Percentiles rank a stretch among this genome's conserved stretches.
Evolutionary conservation across 2,329 filamentous ascomycete species (phyloP).

Genomic region (Cercospora beticola): DNA sequence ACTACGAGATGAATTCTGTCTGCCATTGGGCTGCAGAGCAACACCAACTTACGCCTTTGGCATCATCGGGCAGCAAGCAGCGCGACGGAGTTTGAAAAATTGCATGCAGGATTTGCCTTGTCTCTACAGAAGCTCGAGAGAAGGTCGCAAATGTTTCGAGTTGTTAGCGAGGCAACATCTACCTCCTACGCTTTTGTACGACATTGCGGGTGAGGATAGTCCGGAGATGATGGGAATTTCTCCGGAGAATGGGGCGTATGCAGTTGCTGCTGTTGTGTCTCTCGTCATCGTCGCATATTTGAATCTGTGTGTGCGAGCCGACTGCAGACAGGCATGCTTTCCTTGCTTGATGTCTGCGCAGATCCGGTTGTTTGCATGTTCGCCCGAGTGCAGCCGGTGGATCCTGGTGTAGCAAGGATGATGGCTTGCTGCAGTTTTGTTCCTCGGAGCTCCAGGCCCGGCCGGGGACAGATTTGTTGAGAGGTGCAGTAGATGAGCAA

Average conservation of each 20-base stretch:
- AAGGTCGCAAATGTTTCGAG: too few species aligned
- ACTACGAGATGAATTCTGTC: not conserved
- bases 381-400: slow-evolving; percentile 3
- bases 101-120: not conserved
- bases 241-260: not conserved
- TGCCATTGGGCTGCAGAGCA: slow-evolving; percentile 1
- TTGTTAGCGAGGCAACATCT: too few species aligned
- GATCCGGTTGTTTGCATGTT: slow-evolving; percentile 10
- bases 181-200: not conserved
- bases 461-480: not conserved
- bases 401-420: slow-evolving; percentile 1
- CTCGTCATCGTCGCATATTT: not conserved
- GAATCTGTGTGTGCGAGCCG: not conserved
- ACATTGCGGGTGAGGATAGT: not conserved
- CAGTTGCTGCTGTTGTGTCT: too few species aligned
- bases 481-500: not conserved
- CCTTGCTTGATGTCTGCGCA: not conserved
- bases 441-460: not conserved
- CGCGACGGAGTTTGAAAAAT: not conserved
- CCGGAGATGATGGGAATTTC: not conserved
- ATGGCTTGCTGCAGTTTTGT: not conserved
- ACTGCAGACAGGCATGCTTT: not conserved
- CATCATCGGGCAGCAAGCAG: slow-evolving; percentile 8
- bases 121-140: too few species aligned
- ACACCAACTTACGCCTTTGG: not conserved